Conservation (phyloP, 108 stramenopile genomes). For the Chaetoceros tenuissimus region DNA sequence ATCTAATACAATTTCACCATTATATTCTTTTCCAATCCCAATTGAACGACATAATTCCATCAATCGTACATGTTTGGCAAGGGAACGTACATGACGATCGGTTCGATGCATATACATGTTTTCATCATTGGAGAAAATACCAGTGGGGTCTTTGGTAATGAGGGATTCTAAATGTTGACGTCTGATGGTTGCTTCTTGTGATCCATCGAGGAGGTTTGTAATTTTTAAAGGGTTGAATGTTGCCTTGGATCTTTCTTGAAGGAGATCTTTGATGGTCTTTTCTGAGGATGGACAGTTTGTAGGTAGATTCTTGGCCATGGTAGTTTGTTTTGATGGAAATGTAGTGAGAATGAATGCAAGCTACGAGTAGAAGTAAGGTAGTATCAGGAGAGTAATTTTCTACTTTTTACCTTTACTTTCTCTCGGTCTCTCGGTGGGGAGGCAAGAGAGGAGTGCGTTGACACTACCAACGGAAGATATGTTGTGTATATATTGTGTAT, state of each 20-base stretch:
- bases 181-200: constrained; percentile 16
- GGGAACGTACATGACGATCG: constrained; percentile 61
- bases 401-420: no score
- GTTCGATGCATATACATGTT: constrained; percentile 75
- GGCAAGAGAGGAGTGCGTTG: no score
- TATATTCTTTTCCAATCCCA: constrained; percentile 22
- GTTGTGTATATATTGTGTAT: no score
- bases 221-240: constrained; percentile 50
- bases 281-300: neutral
- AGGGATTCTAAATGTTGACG: constrained; percentile 64
- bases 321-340: no score
- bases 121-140: constrained; percentile 58
- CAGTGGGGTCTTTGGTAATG: constrained; percentile 55
- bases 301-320: neutral
- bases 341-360: no score
- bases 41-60: constrained; percentile 73
- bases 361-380: no score
- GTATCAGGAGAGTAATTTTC: no score
- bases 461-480: no score
- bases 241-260: constrained; percentile 42
- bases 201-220: constrained; percentile 73
- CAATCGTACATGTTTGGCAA: constrained; percentile 75
- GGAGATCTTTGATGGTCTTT: no score
- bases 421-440: no score
- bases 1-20: constrained; percentile 1